Evolutionary conservation across 164 flowering plant genomes (phyloP).

Genomic region (Chloranthus sessilifolius): DNA sequence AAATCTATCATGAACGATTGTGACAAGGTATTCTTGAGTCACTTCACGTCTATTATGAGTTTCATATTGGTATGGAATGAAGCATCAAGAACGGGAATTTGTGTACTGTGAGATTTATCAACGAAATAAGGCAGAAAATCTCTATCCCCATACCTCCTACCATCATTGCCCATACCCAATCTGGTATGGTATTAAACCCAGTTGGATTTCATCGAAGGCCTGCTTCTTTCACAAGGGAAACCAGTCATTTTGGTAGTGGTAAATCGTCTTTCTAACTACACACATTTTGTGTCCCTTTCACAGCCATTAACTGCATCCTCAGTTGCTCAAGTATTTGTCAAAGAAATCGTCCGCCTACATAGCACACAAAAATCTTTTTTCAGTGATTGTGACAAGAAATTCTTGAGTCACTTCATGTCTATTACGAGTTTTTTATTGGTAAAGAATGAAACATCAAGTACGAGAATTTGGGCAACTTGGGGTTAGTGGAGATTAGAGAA

Average conservation of each 20-base stretch:
- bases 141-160: not conserved
- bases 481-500: too few species aligned
- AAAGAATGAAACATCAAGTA: not conserved
- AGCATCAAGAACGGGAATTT: not conserved
- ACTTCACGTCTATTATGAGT: not conserved
- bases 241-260: too few species aligned
- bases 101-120: constrained; percentile 3
- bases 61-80: not conserved
- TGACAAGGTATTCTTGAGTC: not conserved
- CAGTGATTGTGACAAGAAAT: not conserved
- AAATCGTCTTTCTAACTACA: too few species aligned
- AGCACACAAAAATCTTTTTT: not conserved
- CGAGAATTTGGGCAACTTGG: not conserved
- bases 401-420: not conserved
- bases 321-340: not conserved
- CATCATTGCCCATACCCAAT: not conserved
- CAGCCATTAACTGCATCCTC: too few species aligned
- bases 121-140: not conserved
- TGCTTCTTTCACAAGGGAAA: not conserved
- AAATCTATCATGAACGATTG: not conserved
- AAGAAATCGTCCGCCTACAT: not conserved
- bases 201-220: too few species aligned
- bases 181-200: not conserved
- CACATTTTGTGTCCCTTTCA: too few species aligned
- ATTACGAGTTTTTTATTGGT: not conserved